Percentiles rank a stretch among this genome's conserved stretches.
These are phyloP conservation scores for Stephanodiscus minutulus DNA, from an alignment of 108 stramenopile genomes.

Conservation along the genomic window DNA sequence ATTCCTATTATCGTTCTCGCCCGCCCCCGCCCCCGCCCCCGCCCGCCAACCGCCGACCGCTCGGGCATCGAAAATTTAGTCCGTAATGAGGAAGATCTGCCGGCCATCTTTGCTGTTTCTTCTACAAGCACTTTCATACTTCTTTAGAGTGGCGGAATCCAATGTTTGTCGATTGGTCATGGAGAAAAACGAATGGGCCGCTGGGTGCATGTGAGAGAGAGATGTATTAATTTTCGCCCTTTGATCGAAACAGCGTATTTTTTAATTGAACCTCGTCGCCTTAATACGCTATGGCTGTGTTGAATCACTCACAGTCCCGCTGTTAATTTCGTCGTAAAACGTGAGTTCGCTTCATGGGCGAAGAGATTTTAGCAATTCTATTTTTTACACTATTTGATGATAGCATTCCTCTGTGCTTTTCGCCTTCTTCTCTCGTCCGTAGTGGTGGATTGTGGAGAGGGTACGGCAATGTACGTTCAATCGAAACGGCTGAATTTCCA, in stretches of 20 bases:
- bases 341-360: not conserved
- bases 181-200: constrained; percentile 50
- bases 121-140: constrained; percentile 7
- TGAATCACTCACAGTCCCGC: not conserved
- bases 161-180: constrained; percentile 35
- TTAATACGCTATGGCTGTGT: not conserved
- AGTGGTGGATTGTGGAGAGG: constrained; percentile 52
- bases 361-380: not conserved
- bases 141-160: not conserved
- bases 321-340: constrained; percentile 10
- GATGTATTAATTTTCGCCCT: not conserved
- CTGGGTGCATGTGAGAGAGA: constrained; percentile 35
- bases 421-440: not conserved
- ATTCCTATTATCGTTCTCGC: not conserved
- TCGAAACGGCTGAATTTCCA: not conserved
- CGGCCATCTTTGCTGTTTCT: not conserved
- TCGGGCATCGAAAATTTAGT: not conserved
- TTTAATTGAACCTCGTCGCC: not conserved
- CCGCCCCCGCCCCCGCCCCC: not conserved
- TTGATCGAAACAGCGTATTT: too few relatives aligned
- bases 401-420: not conserved
- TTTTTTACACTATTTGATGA: not conserved
- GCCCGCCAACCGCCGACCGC: too few relatives aligned
- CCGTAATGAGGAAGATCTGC: constrained; percentile 2
- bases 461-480: constrained; percentile 39